Percentiles rank a stretch among this genome's conserved stretches.
These are phyloP conservation scores for Alliaria petiolata DNA, from an alignment of 345 rosid genomes.

Conservation along the genomic window DNA sequence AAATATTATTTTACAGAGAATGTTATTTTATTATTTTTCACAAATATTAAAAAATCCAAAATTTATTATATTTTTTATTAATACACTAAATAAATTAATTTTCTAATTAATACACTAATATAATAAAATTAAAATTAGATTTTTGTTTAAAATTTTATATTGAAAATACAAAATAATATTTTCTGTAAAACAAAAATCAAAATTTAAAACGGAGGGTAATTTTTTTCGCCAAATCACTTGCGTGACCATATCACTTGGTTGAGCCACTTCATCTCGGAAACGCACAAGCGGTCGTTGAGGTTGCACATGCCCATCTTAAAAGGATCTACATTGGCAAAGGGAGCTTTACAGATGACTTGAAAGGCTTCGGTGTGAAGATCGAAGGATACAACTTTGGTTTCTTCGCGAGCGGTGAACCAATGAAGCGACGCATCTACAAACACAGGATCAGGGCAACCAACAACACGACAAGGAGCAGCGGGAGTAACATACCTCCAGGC, in stretches of 20 bases:
- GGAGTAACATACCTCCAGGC: not conserved
- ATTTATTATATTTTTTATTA: no score
- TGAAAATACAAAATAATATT: no score
- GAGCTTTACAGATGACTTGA: not conserved
- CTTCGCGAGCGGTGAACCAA: not conserved
- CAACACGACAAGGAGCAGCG: not conserved
- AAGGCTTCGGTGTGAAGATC: not conserved
- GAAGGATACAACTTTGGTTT: not conserved
- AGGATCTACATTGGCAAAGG: not conserved
- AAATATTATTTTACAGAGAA: no score
- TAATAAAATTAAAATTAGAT: no score
- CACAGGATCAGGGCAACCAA: not conserved
- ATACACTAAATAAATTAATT: no score
- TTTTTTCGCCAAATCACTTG: no score
- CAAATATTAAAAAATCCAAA: no score
- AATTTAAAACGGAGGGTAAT: no score
- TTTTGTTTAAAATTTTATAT: no score
- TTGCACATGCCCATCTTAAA: not conserved
- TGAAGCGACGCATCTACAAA: not conserved
- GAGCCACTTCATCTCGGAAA: not conserved
- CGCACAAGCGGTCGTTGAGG: not conserved
- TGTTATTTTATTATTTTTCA: no score
- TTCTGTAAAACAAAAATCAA: no score
- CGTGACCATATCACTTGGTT: not conserved
- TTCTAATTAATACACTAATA: no score